phyloP scores from a whole-genome alignment of 1,284 basidiomycete genomes.

The Ceratorhiza oryzae-sativae region DNA sequence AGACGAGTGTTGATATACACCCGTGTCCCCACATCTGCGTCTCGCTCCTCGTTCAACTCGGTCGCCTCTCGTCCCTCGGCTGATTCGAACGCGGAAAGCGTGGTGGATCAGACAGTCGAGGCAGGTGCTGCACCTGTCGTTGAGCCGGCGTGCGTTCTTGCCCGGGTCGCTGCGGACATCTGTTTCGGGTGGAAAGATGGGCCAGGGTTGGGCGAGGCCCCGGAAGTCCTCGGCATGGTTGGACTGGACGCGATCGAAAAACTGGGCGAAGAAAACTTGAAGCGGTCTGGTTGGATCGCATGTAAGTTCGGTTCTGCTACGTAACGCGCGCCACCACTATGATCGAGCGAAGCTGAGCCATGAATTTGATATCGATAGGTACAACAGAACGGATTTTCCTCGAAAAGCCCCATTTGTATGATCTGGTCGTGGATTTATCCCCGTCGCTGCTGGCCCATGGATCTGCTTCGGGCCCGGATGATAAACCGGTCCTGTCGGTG shows the following conservation, averaged over 20 bases:
- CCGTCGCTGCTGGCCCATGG: slow-evolving; percentile 27
- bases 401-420: slow-evolving; percentile 76
- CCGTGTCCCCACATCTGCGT: slow-evolving; percentile 45
- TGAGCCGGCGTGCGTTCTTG: slow-evolving; percentile 76
- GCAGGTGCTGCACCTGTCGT: slow-evolving; percentile 62
- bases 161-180: slow-evolving; percentile 74
- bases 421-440: slow-evolving; percentile 73
- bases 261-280: slow-evolving; percentile 61
- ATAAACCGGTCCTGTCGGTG: slow-evolving; percentile 68
- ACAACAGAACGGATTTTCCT: slow-evolving; percentile 83
- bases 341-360: neutral
- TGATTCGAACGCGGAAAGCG: neutral
- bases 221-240: slow-evolving; percentile 71
- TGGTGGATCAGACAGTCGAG: slow-evolving; percentile 29
- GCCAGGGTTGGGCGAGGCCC: slow-evolving; percentile 8
- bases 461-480: slow-evolving; percentile 59
- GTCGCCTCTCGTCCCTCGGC: slow-evolving; percentile 3
- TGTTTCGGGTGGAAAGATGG: slow-evolving; percentile 66
- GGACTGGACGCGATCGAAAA: slow-evolving; percentile 73
- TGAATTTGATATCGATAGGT: slow-evolving; percentile 50
- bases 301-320: slow-evolving; percentile 55
- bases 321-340: too few relatives aligned
- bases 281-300: slow-evolving; percentile 76
- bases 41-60: slow-evolving; percentile 21
- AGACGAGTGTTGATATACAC: slow-evolving; percentile 77